These are phyloP conservation scores for Eucalyptus viminalis DNA, from an alignment of 345 rosid genomes.

Conservation along the genomic window DNA sequence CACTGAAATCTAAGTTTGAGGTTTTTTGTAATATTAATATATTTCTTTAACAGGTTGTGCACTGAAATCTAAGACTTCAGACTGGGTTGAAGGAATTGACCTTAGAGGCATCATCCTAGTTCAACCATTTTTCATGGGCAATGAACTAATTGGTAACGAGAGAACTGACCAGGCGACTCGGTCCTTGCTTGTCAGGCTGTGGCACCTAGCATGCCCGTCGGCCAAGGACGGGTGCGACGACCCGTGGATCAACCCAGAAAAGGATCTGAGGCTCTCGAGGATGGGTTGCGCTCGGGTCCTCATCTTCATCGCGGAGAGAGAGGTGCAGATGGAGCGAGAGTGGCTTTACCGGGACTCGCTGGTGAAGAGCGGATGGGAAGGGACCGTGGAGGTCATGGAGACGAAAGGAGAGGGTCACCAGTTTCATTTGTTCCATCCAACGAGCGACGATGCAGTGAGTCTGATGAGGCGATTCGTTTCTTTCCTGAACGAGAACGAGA, in stretches of 20 bases:
- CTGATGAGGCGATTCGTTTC: neutral
- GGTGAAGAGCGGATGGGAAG: neutral
- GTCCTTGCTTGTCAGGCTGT: neutral
- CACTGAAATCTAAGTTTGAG: too few species aligned
- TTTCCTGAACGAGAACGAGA: neutral
- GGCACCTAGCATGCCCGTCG: neutral
- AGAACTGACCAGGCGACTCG: neutral
- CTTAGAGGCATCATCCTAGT: neutral
- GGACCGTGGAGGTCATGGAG: neutral
- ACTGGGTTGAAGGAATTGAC: neutral
- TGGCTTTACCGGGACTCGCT: neutral
- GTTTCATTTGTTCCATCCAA: neutral
- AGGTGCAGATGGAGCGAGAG: conserved; percentile 1
- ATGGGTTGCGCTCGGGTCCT: conserved; percentile 11
- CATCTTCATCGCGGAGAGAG: conserved; percentile 20
- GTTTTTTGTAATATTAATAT: neutral
- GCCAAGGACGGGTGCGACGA: conserved; percentile 10
- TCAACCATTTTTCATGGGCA: conserved; percentile 19
- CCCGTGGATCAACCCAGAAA: conserved; percentile 19
- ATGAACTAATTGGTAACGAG: neutral
- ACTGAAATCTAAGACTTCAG: neutral
- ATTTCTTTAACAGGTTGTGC: neutral
- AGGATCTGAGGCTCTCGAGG: conserved; percentile 4
- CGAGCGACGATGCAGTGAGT: neutral
- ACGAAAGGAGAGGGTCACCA: neutral